Conservation (phyloP, 2,329 filamentous ascomycete species). For the Aureobasidium musti region DNA sequence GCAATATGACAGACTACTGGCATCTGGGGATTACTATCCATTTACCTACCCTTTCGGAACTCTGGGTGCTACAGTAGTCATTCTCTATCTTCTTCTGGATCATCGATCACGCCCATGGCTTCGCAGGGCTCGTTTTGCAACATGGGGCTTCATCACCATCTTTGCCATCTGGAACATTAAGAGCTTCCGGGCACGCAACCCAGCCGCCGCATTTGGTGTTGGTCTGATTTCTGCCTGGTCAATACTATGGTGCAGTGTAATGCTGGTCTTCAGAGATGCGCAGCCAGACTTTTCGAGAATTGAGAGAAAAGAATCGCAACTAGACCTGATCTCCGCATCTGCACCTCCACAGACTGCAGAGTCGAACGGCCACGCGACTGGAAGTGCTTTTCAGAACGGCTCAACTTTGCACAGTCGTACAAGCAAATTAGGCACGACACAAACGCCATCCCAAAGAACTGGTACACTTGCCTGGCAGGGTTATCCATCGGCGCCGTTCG, state of each 20-base stretch:
- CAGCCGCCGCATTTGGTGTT: conserved; percentile 57
- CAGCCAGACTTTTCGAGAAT: conserved; percentile 59
- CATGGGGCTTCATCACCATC: conserved; percentile 49
- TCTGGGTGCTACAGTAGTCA: conserved; percentile 45
- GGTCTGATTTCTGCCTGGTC: conserved; percentile 59
- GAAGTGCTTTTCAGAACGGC: conserved; percentile 15
- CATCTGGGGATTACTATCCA: conserved; percentile 45
- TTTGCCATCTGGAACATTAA: conserved; percentile 49
- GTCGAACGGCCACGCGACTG: conserved; percentile 20
- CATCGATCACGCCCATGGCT: conserved; percentile 46
- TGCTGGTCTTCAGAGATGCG: conserved; percentile 59
- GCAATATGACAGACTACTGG: conserved; percentile 46
- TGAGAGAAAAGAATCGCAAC: conserved; percentile 43
- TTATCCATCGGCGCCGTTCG: conserved; percentile 51
- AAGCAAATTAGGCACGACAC: conserved; percentile 34
- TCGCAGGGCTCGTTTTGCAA: conserved; percentile 47
- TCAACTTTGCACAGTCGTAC: conserved; percentile 28
- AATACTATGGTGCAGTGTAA: conserved; percentile 54
- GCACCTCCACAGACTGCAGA: neutral
- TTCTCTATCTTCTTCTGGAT: conserved; percentile 57
- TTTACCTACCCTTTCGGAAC: conserved; percentile 50
- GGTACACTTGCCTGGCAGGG: conserved; percentile 55
- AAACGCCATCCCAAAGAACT: conserved; percentile 34
- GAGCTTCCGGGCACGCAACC: conserved; percentile 51
- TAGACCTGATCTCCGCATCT: neutral